These are phyloP conservation scores for Wallacemonas sp. DNA, from an alignment of 208 protist genomes.

Conservation along the genomic window DNA sequence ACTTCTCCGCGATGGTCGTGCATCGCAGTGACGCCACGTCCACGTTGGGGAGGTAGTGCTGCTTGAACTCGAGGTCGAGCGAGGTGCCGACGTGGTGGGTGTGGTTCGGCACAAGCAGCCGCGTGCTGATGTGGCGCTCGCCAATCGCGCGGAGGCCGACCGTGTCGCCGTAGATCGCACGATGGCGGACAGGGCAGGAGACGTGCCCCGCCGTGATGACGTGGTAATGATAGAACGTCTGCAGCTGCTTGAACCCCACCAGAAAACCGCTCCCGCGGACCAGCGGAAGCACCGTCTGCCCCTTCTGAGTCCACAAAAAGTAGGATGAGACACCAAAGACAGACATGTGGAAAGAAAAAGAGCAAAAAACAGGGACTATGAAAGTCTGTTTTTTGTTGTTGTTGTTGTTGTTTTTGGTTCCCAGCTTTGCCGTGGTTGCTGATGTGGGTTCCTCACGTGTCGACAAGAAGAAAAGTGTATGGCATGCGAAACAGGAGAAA, in stretches of 20 bases:
- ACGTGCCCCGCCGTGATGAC: constrained; percentile 86
- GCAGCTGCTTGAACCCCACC: constrained; percentile 59
- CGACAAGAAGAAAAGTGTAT: too few species aligned
- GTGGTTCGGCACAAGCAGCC: constrained; percentile 52
- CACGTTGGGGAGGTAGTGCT: constrained; percentile 67
- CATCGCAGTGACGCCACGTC: constrained; percentile 74
- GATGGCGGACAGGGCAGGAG: constrained; percentile 71
- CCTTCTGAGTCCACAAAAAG: constrained; percentile 91
- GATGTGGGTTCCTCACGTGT: too few species aligned
- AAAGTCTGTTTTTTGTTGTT: too few species aligned
- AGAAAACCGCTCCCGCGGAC: constrained; percentile 87
- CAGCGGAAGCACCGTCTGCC: constrained; percentile 77
- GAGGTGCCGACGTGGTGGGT: constrained; percentile 35
- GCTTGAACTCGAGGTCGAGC: constrained; percentile 63
- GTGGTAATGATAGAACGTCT: constrained; percentile 81
- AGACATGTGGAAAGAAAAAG: constrained; percentile 42
- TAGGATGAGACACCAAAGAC: constrained; percentile 83
- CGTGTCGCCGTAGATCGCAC: constrained; percentile 67
- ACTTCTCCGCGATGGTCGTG: constrained; percentile 29
- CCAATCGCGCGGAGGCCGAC: constrained; percentile 78
- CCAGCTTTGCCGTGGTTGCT: too few species aligned
- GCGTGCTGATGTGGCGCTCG: constrained; percentile 82
- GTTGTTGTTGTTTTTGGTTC: too few species aligned
- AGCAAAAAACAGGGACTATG: constrained; percentile 4
- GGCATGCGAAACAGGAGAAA: too few species aligned